These are phyloP conservation scores for Mycena rosella DNA, from an alignment of 768 basidiomycete species.

Conservation along the genomic window DNA sequence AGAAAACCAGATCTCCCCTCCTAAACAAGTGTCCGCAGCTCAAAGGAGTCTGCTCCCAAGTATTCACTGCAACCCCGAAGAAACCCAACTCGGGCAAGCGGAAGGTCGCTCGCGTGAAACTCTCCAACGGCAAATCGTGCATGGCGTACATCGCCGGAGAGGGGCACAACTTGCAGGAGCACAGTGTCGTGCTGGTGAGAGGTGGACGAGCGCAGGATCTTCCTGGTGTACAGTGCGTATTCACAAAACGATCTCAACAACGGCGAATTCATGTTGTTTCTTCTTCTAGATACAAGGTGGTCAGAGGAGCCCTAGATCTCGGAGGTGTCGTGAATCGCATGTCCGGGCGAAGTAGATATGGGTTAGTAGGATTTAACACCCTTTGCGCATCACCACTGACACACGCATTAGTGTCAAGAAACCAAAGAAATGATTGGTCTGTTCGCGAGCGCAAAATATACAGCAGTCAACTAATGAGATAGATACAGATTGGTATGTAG, in stretches of 20 bases:
- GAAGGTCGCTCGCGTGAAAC: conserved; percentile 94
- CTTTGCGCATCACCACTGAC: conserved; percentile 1
- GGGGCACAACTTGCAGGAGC: conserved; percentile 98
- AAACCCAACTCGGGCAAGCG: conserved; percentile 99
- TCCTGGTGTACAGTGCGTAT: conserved; percentile 91
- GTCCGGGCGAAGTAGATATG: conserved; percentile 91
- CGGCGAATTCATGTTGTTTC: not conserved
- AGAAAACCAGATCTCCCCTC: conserved; percentile 81
- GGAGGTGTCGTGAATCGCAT: conserved; percentile 89
- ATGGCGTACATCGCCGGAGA: conserved; percentile 98
- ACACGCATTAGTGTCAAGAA: conserved; percentile 75
- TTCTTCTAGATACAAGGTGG: conserved; percentile 89
- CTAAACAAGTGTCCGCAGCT: conserved; percentile 85
- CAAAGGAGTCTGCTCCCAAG: conserved; percentile 90
- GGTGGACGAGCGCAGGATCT: conserved; percentile 98
- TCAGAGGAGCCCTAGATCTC: conserved; percentile 93
- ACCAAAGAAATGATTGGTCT: conserved; percentile 73
- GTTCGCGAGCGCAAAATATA: not conserved
- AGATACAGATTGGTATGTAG: conserved; percentile 46
- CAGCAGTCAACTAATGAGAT: not conserved
- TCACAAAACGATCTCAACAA: not conserved
- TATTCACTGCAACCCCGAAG: conserved; percentile 89
- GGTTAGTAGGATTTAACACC: conserved; percentile 60
- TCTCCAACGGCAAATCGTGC: conserved; percentile 88
- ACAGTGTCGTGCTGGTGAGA: conserved; percentile 94